Evolutionary conservation across 2,329 filamentous ascomycete genomes (phyloP).

Genomic region (Aspergillus spinulosporus): DNA sequence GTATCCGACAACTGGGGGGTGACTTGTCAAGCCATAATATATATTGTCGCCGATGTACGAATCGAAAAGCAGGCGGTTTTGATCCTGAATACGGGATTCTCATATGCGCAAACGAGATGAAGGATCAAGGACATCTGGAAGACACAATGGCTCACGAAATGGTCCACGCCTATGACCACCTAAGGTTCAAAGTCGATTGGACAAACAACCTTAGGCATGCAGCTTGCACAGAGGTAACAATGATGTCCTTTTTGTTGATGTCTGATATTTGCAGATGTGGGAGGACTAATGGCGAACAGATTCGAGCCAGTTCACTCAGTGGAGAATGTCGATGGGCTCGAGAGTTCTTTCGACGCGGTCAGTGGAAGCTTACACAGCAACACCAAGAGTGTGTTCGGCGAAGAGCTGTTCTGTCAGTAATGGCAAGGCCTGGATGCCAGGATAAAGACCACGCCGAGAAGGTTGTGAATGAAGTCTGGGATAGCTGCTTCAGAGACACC

Average conservation of each 20-base stretch:
- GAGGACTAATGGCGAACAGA: conserved; percentile 53
- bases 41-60: conserved; percentile 75
- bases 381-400: conserved; percentile 88
- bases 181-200: conserved; percentile 88
- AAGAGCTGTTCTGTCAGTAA: conserved; percentile 77
- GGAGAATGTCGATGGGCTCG: conserved; percentile 90
- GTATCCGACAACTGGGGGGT: conserved; percentile 77
- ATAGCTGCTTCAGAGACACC: conserved; percentile 92
- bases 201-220: conserved; percentile 79
- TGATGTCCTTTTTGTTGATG: not conserved
- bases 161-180: conserved; percentile 93
- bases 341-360: conserved; percentile 79
- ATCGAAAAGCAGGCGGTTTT: conserved; percentile 77
- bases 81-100: conserved; percentile 82
- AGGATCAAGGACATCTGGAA: conserved; percentile 77
- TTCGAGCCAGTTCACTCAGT: conserved; percentile 86
- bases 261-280: not conserved
- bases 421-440: conserved; percentile 74
- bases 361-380: conserved; percentile 88
- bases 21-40: conserved; percentile 73
- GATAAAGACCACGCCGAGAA: conserved; percentile 82
- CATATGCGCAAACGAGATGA: conserved; percentile 88
- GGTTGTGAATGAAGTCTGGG: conserved; percentile 97
- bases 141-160: conserved; percentile 96
- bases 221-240: conserved; percentile 82